Evolutionary conservation across 2,329 filamentous ascomycete genomes (phyloP).

Genomic region (Hymenoscyphus fraxineus): DNA sequence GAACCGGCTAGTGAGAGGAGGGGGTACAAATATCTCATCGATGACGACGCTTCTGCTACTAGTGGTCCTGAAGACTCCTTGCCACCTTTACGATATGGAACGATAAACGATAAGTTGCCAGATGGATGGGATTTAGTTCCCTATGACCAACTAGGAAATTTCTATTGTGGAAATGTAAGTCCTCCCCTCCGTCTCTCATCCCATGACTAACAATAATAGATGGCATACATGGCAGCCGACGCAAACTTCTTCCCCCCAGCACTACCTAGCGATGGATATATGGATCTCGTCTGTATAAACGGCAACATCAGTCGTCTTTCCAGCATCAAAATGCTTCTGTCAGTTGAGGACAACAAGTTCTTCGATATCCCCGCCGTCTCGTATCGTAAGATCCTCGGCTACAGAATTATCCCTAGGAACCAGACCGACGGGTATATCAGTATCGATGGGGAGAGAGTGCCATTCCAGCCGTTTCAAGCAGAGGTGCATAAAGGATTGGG

Average conservation of each 20-base stretch:
- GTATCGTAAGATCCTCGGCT: constrained; percentile 84
- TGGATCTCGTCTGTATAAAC: constrained; percentile 79
- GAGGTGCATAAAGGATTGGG: constrained; percentile 82
- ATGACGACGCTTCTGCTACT: constrained; percentile 34
- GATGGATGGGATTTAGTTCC: constrained; percentile 71
- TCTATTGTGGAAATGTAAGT: constrained; percentile 84
- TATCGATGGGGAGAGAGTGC: constrained; percentile 85
- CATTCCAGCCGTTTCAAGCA: constrained; percentile 86
- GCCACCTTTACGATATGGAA: constrained; percentile 74
- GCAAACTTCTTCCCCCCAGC: constrained; percentile 84
- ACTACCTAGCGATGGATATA: constrained; percentile 75
- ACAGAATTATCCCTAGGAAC: constrained; percentile 74
- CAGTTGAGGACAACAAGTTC: constrained; percentile 68
- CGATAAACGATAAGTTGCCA: constrained; percentile 71
- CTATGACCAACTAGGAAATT: constrained; percentile 78
- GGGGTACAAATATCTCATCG: constrained; percentile 29
- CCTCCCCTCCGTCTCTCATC: background rate
- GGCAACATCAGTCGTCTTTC: constrained; percentile 67
- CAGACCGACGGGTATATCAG: constrained; percentile 79
- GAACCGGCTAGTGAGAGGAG: constrained; percentile 30
- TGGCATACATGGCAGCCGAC: constrained; percentile 86
- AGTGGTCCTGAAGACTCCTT: constrained; percentile 48
- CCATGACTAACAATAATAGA: constrained; percentile 45
- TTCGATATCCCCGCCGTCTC: constrained; percentile 75
- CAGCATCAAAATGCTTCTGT: constrained; percentile 65